Conservation (phyloP, 495 filamentous ascomycete species). For the Xylaria telfairii region DNA sequence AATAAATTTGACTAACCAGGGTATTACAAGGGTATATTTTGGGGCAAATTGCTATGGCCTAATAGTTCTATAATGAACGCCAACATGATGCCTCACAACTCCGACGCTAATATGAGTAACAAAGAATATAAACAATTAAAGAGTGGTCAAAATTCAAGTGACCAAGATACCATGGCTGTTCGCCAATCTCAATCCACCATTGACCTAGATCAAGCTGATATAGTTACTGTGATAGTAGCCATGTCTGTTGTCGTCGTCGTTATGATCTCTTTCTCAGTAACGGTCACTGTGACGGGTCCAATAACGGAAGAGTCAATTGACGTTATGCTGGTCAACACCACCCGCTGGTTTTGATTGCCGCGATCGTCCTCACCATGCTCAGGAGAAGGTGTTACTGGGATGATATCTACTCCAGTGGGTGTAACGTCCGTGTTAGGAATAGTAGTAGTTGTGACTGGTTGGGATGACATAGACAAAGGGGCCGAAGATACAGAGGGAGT, state of each 20-base stretch:
- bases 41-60: slow-evolving; percentile 17
- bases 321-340: neutral
- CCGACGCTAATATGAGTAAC: slow-evolving; percentile 21
- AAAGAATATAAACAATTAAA: slow-evolving; percentile 10
- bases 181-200: neutral
- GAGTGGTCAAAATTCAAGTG: neutral
- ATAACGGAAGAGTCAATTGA: neutral
- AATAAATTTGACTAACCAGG: neutral
- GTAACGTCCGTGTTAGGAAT: slow-evolving; percentile 1
- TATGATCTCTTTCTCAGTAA: slow-evolving; percentile 23
- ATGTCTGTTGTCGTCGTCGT: slow-evolving; percentile 17
- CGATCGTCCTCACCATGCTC: neutral
- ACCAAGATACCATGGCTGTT: neutral
- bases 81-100: slow-evolving; percentile 17
- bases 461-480: neutral
- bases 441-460: slow-evolving; percentile 8
- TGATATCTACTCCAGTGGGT: slow-evolving; percentile 25
- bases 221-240: slow-evolving; percentile 20
- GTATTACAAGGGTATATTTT: slow-evolving; percentile 23
- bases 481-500: neutral
- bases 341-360: neutral
- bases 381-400: slow-evolving; percentile 7
- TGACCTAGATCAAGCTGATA: neutral
- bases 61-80: neutral
- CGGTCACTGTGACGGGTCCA: slow-evolving; percentile 17